Base-by-base conservation (phyloP, 225 moss, liverwort and hornwort genomes). In the Bryoerythrophyllum caledonicum region DNA sequence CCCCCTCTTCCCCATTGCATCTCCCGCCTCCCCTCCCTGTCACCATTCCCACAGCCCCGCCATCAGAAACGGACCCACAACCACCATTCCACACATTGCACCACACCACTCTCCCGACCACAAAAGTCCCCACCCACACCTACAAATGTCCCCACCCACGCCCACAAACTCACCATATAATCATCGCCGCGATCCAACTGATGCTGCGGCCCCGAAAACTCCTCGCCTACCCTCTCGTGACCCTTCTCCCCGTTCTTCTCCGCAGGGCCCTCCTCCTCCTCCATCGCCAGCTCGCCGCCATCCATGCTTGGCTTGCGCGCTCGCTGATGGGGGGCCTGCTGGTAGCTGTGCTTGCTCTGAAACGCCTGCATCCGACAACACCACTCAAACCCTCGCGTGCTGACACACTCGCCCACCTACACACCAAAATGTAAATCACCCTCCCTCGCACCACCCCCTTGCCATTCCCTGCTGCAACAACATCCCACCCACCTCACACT, bases 291-390 rank as follows among this genome's bases (percentile, higher is more conserved):
- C 7, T 89, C 90, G 21, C 84, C 92, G 10, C 32, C 32, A 32
- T 91, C 92, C 48, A 78, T 74, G 35, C 82, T 73, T 58, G 81
- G 38, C 68, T 91, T 94, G n/a, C 91, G 93, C 48, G 78, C 89
- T 75, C 91, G 93, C 70, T 86, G 95, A 71, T 91, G 88, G 30
- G 90, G 82, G 51, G 85, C 84, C 76, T 93, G 96, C 91, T 97
- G 97, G 71, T 91, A 93, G 65, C 86, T 90, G 79, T 94, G 94
- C 70, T 99, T 99, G 82, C 88, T 91, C 76, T 94, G 97, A 72
- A 99, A 99, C 86, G 91, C 81, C 68, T 75, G 74, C 48, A 37
- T 60, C 5, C 48, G 5, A 49, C 61, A 69, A 54, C 63, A 70
- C 15, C 0, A 0, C 40, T 38, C 53, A 56, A 7, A 73, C 25